phyloP scores from a whole-genome alignment of 2,329 filamentous ascomycete genomes.

The Parastagonospora nodorum region DNA sequence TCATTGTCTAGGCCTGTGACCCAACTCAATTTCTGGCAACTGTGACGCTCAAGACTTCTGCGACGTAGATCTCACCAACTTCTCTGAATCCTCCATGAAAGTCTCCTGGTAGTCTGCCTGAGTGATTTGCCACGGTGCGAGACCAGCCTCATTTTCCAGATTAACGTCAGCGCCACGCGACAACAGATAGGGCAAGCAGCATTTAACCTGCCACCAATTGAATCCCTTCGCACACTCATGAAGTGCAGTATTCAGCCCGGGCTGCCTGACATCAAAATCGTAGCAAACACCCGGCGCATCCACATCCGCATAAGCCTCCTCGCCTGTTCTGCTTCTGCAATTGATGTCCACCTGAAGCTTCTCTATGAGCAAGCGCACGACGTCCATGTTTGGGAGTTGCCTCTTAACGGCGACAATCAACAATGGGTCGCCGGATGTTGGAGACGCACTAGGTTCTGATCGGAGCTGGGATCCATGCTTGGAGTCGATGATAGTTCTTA shows the following conservation, averaged over 20 bases:
- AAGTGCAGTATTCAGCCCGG: not conserved
- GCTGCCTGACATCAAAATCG: too few species aligned
- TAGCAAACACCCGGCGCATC: too few species aligned
- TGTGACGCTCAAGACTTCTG: too few species aligned
- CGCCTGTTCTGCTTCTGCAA: not conserved
- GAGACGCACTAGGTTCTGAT: too few species aligned
- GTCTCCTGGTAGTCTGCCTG: too few species aligned
- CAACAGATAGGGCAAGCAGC: conserved; percentile 21
- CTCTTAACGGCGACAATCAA: not conserved
- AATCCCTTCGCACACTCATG: conserved; percentile 4
- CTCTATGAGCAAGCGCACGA: conserved; percentile 19
- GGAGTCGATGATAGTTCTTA: too few species aligned
- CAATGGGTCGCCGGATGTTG: not conserved
- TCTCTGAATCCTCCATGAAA: too few species aligned
- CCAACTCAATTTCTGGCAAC: too few species aligned
- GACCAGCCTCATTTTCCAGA: conserved; percentile 19
- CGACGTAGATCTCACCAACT: too few species aligned
- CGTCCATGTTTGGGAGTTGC: conserved; percentile 17
- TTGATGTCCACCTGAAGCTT: conserved; percentile 15
- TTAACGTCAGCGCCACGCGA: conserved; percentile 10
- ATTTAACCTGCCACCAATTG: conserved; percentile 20
- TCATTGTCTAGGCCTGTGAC: too few species aligned
- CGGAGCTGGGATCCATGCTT: too few species aligned
- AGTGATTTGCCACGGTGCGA: conserved; percentile 14
- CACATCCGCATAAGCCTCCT: not conserved